phyloP scores from a whole-genome alignment of 345 rosid species.

The Aquilaria malaccensis region DNA sequence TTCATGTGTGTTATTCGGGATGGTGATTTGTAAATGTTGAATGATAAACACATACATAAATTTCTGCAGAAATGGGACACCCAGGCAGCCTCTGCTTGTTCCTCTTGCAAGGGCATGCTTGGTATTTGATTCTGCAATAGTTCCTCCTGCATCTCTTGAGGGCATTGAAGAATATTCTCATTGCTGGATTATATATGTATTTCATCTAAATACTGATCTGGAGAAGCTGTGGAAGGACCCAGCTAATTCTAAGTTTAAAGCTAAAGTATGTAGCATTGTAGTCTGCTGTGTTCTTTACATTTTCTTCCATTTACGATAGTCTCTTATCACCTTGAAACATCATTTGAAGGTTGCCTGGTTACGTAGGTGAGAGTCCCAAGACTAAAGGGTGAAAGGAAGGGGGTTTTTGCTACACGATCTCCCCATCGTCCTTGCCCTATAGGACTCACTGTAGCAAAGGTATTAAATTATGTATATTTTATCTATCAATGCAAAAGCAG shows the following conservation, averaged over 20 bases:
- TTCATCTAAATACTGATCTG: conserved; percentile 87
- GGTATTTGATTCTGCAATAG: conserved; percentile 56
- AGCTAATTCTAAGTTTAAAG: conserved; percentile 83
- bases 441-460: conserved; percentile 93
- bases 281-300: background rate
- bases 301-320: conserved; percentile 8
- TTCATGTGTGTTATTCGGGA: background rate
- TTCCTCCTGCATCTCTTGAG: conserved; percentile 93
- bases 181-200: conserved; percentile 88
- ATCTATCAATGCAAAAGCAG: no score
- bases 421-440: conserved; percentile 95
- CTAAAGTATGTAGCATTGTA: conserved; percentile 41
- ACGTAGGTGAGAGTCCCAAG: conserved; percentile 92
- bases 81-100: conserved; percentile 86
- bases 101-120: conserved; percentile 81
- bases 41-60: conserved; percentile 3
- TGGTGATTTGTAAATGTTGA: background rate
- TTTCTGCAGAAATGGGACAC: conserved; percentile 73
- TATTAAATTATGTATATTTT: conserved; percentile 15
- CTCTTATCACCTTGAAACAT: conserved; percentile 17
- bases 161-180: conserved; percentile 86
- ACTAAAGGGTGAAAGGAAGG: conserved; percentile 69
- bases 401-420: conserved; percentile 86
- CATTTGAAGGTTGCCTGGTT: conserved; percentile 22
- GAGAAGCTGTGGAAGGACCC: conserved; percentile 93